A percentile compares a stretch with the other conserved stretches of the same genome.
Conservation (phyloP, 257 asterid genomes). For the Cynanchum wilfordii region DNA sequence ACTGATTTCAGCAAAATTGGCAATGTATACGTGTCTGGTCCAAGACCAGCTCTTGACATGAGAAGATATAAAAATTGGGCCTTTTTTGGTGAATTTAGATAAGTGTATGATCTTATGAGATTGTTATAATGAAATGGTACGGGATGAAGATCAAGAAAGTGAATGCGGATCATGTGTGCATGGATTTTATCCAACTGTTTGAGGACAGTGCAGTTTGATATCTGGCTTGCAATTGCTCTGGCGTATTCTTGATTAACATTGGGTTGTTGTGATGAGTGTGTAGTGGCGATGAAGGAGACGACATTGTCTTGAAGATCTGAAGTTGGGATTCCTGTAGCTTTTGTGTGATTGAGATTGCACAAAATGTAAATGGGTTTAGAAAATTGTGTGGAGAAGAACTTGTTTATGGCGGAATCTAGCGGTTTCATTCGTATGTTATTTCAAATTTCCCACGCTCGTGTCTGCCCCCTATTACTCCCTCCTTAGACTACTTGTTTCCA, state of each 20-base stretch:
- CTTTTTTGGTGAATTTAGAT: conserved; percentile 50
- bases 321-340: neutral
- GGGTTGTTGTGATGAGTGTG: conserved; percentile 10
- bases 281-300: neutral
- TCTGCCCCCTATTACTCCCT: too few species aligned
- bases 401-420: conserved; percentile 7
- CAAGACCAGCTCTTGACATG: conserved; percentile 57
- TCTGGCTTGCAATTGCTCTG: conserved; percentile 36
- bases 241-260: conserved; percentile 15
- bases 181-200: conserved; percentile 49
- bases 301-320: neutral
- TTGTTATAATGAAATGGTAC: conserved; percentile 65
- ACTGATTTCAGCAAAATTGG: conserved; percentile 64
- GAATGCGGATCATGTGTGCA: conserved; percentile 49
- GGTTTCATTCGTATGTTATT: conserved; percentile 6
- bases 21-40: conserved; percentile 59
- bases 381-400: neutral
- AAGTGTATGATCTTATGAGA: conserved; percentile 53
- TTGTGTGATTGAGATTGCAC: conserved; percentile 3
- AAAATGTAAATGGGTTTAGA: conserved; percentile 1
- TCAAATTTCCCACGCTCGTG: too few species aligned
- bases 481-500: too few species aligned
- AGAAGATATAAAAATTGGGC: conserved; percentile 46
- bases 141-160: conserved; percentile 42
- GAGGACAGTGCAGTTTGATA: conserved; percentile 44